These are phyloP conservation scores for Leucaena leucocephala DNA, from an alignment of 306 rosid genomes.

Conservation along the genomic window DNA sequence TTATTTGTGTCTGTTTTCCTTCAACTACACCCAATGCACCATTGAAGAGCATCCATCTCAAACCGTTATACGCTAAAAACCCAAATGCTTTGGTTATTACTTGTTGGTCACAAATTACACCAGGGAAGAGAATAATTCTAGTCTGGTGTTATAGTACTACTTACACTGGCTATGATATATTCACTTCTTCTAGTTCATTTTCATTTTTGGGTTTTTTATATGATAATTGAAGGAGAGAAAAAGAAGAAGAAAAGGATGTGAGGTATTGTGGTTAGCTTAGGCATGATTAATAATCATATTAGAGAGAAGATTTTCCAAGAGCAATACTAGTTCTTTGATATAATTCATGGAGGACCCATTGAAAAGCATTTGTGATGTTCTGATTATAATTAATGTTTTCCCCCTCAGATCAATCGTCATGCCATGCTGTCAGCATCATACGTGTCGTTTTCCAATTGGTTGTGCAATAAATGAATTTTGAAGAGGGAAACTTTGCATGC, in stretches of 20 bases:
- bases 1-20: neutral
- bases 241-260: neutral
- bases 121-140: slow-evolving; percentile 2
- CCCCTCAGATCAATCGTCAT: slow-evolving; percentile 28
- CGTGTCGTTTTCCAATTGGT: slow-evolving; percentile 37
- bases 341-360: slow-evolving; percentile 54
- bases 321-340: slow-evolving; percentile 36
- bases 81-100: slow-evolving; percentile 20
- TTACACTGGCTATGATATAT: slow-evolving; percentile 12
- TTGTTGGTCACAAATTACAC: neutral
- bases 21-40: neutral
- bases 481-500: slow-evolving; percentile 20
- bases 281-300: slow-evolving; percentile 31
- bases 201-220: slow-evolving; percentile 10
- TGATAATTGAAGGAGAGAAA: neutral
- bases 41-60: neutral
- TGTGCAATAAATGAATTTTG: slow-evolving; percentile 32
- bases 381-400: slow-evolving; percentile 10
- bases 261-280: slow-evolving; percentile 30
- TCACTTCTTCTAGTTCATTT: neutral
- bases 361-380: slow-evolving; percentile 35
- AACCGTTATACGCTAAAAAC: neutral
- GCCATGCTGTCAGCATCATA: slow-evolving; percentile 40
- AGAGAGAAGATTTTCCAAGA: slow-evolving; percentile 36
- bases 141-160: slow-evolving; percentile 1